Evolutionary conservation across 139 green algal genomes (phyloP).

Genomic region (Diplosphaera chodatii): DNA sequence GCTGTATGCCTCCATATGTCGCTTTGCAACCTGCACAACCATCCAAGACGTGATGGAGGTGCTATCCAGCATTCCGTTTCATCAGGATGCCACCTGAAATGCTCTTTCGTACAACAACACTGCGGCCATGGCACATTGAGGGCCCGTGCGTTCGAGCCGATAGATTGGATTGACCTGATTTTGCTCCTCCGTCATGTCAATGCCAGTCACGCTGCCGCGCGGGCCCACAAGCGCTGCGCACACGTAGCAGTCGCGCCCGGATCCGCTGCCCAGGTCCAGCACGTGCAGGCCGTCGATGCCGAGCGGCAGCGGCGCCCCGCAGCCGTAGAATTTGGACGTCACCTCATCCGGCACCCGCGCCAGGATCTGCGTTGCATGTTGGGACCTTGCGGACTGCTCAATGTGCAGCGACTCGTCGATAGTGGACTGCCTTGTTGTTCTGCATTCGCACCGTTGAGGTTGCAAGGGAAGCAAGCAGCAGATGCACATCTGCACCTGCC

Average conservation of each 20-base stretch:
- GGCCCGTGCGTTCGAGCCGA: no score
- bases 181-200: conserved; percentile 96
- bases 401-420: no score
- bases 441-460: no score
- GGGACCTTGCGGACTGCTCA: no score
- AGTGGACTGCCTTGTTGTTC: no score
- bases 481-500: not conserved
- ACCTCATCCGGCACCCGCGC: conserved; percentile 32
- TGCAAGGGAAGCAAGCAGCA: no score
- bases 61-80: no score
- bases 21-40: conserved; percentile 65
- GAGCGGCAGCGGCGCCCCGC: conserved; percentile 81
- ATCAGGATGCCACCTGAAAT: no score
- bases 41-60: no score
- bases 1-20: conserved; percentile 23
- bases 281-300: conserved; percentile 66
- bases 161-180: conserved; percentile 61
- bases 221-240: conserved; percentile 79
- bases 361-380: conserved; percentile 18
- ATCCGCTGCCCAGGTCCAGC: conserved; percentile 77
- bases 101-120: no score
- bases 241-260: conserved; percentile 91
- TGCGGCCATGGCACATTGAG: no score
- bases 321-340: conserved; percentile 84
- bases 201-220: conserved; percentile 66